Evolutionary conservation across 495 filamentous ascomycete species (phyloP).

Genomic region (Penicillium paxilli): DNA sequence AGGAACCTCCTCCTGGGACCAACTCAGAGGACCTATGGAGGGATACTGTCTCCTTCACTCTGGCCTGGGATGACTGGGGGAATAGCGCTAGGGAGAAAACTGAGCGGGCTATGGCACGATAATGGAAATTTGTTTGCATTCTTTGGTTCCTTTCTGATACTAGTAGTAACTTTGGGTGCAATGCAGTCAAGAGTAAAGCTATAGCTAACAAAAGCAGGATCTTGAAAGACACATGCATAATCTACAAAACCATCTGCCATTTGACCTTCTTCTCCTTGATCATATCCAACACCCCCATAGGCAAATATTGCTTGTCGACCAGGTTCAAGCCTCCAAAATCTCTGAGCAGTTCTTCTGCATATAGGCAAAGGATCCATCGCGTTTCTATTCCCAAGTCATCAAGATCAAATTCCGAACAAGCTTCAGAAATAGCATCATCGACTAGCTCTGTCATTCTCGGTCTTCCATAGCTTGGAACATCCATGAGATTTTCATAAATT

Average conservation of each 20-base stretch:
- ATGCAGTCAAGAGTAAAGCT: too few species aligned
- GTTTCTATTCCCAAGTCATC: slow-evolving; percentile 23
- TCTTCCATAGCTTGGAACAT: background rate
- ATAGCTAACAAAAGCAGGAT: background rate
- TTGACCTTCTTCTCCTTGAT: slow-evolving; percentile 53
- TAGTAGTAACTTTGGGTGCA: too few species aligned
- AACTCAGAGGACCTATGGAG: slow-evolving; percentile 23
- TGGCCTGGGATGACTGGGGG: slow-evolving; percentile 23
- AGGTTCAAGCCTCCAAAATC: slow-evolving; percentile 51
- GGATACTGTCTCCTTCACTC: slow-evolving; percentile 16
- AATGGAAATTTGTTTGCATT: background rate
- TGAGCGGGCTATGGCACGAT: slow-evolving; percentile 6
- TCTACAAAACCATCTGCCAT: slow-evolving; percentile 48
- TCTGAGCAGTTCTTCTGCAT: slow-evolving; percentile 49
- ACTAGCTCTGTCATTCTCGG: background rate
- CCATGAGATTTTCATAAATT: background rate
- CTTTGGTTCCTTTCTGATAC: background rate
- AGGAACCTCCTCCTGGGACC: slow-evolving; percentile 10
- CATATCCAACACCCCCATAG: slow-evolving; percentile 53
- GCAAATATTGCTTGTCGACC: slow-evolving; percentile 55
- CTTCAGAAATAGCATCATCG: background rate
- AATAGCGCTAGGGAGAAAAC: slow-evolving; percentile 3
- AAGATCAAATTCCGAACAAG: background rate
- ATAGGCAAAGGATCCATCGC: slow-evolving; percentile 53
- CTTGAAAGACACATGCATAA: background rate